Percentiles rank a stretch among this genome's conserved stretches.
phyloP scores from a whole-genome alignment of 176 grass and related monocot genomes.

The Pontederia crassipes region DNA sequence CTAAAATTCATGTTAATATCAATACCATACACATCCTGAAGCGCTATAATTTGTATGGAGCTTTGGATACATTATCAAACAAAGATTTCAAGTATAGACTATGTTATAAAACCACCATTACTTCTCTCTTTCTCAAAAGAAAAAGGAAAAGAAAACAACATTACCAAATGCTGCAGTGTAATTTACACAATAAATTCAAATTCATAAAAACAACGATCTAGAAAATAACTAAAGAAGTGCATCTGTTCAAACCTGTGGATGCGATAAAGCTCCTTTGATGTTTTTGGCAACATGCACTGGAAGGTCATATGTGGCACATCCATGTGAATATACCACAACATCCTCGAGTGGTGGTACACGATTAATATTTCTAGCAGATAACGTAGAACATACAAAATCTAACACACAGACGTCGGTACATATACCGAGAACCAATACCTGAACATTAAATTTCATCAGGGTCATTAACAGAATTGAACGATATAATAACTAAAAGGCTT shows the following conservation, averaged over 20 bases:
- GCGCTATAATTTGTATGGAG: too few relatives aligned
- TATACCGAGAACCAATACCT: slow-evolving; percentile 75
- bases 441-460: slow-evolving; percentile 2
- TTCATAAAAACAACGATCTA: not conserved
- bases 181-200: not conserved
- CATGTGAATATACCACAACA: slow-evolving; percentile 71
- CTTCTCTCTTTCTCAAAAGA: too few relatives aligned
- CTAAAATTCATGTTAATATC: too few relatives aligned
- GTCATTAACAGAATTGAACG: not conserved
- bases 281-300: slow-evolving; percentile 48
- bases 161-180: not conserved
- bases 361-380: slow-evolving; percentile 73
- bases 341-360: slow-evolving; percentile 57
- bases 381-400: slow-evolving; percentile 64
- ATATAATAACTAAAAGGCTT: not conserved
- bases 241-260: slow-evolving; percentile 58
- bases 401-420: slow-evolving; percentile 81
- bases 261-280: slow-evolving; percentile 55
- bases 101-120: too few relatives aligned
- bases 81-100: too few relatives aligned
- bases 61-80: too few relatives aligned
- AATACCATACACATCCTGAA: too few relatives aligned
- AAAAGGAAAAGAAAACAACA: not conserved
- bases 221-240: not conserved
- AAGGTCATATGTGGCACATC: slow-evolving; percentile 85